phyloP scores from a whole-genome alignment of 768 basidiomycete species.

The Chalciporus sphaerocephalus region DNA sequence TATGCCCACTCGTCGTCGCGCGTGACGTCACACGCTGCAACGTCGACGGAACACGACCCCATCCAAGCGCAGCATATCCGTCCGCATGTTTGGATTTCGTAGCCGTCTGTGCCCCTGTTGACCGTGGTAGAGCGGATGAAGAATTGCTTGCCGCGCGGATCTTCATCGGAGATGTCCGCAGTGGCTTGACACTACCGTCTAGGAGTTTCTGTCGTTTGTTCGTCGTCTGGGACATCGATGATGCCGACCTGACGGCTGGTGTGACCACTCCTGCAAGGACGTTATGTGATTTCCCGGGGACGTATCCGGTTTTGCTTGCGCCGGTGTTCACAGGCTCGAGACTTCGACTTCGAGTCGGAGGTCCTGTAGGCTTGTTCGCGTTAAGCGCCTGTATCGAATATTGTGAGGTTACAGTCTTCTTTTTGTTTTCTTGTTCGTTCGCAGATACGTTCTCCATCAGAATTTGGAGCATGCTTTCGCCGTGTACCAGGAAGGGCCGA shows the following conservation, averaged over 20 bases:
- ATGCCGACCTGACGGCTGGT: constrained; percentile 54
- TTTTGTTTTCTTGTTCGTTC: constrained; percentile 78
- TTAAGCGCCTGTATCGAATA: constrained; percentile 31
- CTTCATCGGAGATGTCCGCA: constrained; percentile 25
- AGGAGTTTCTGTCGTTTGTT: constrained; percentile 61
- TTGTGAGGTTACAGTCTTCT: constrained; percentile 39
- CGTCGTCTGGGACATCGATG: constrained; percentile 41
- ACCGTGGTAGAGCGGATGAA: constrained; percentile 13
- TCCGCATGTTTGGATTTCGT: constrained; percentile 26
- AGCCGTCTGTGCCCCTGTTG: constrained; percentile 12
- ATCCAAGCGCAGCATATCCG: constrained; percentile 28
- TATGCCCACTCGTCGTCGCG: constrained; percentile 19
- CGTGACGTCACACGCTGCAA: constrained; percentile 27
- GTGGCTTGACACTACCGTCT: constrained; percentile 31
- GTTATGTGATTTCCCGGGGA: constrained; percentile 31
- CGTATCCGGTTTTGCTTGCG: constrained; percentile 18
- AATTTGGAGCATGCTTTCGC: constrained; percentile 72
- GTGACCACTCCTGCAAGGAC: constrained; percentile 41
- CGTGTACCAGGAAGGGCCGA: constrained; percentile 78
- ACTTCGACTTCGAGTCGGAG: constrained; percentile 26
- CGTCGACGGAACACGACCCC: constrained; percentile 35
- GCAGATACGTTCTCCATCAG: constrained; percentile 71
- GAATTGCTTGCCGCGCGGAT: constrained; percentile 26
- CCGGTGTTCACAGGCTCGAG: constrained; percentile 20
- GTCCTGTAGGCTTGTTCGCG: constrained; percentile 11